Evolutionary conservation across 371 early-diverging fungal genomes (phyloP).

Genomic region (Smittium culicis): DNA sequence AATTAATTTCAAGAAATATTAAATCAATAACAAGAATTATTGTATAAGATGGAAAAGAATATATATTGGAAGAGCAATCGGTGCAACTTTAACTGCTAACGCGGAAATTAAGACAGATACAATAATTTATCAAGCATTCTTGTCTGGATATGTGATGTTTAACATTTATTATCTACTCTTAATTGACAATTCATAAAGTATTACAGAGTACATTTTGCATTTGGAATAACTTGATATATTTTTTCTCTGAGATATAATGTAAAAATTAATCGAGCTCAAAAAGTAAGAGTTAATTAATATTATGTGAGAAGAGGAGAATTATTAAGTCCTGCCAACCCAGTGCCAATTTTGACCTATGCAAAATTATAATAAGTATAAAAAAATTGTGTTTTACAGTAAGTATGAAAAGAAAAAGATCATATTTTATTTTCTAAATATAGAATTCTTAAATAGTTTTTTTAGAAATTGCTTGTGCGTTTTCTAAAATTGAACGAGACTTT

Average conservation of each 20-base stretch:
- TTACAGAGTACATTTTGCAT: background rate
- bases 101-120: background rate
- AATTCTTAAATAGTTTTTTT: too few species aligned
- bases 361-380: too few species aligned
- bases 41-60: background rate
- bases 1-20: background rate
- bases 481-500: too few species aligned
- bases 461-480: too few species aligned
- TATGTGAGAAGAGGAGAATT: background rate
- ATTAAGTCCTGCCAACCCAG: background rate
- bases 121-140: background rate
- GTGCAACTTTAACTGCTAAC: background rate
- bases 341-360: too few species aligned
- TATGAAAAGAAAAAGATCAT: too few species aligned
- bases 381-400: too few species aligned
- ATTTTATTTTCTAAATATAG: too few species aligned
- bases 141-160: background rate
- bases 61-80: background rate
- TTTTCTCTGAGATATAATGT: background rate
- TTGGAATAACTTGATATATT: background rate
- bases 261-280: background rate
- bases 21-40: background rate
- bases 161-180: background rate
- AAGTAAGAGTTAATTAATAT: background rate
- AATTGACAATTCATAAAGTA: background rate